phyloP scores from a whole-genome alignment of 768 basidiomycete species.

The Boletus sp. region DNA sequence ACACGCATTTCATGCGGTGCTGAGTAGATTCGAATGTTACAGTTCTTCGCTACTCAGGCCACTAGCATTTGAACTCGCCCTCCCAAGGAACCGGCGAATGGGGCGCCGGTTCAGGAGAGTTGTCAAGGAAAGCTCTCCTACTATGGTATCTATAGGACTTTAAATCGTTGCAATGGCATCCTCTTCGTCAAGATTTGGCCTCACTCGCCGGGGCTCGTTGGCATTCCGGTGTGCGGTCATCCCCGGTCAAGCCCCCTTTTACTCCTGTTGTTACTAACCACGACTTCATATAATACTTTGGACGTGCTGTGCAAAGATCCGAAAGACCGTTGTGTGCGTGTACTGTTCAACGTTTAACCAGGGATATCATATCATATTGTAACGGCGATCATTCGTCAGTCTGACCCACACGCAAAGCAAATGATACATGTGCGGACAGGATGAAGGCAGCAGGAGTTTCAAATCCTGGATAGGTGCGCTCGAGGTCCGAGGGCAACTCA shows the following conservation, averaged over 20 bases:
- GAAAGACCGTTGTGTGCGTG: neutral
- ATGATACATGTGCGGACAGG: neutral
- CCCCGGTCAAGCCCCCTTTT: neutral
- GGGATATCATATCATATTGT: neutral
- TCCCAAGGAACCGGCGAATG: slow-evolving; percentile 42
- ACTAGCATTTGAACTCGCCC: slow-evolving; percentile 49
- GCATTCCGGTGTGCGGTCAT: neutral
- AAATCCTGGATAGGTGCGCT: neutral
- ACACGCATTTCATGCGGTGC: slow-evolving; percentile 70
- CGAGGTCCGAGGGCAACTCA: neutral
- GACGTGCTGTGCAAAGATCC: neutral
- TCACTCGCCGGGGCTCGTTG: neutral
- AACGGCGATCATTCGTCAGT: neutral
- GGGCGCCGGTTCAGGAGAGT: slow-evolving; percentile 45
- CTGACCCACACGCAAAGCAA: neutral
- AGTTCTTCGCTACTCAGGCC: slow-evolving; percentile 40
- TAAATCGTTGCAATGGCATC: neutral
- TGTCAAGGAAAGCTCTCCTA: slow-evolving; percentile 32
- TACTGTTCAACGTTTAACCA: neutral
- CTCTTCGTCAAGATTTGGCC: neutral
- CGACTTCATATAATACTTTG: neutral
- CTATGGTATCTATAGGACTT: slow-evolving; percentile 23
- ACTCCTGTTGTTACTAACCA: neutral
- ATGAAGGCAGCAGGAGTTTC: neutral
- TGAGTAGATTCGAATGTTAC: slow-evolving; percentile 53